Evolutionary conservation across 1,284 basidiomycete genomes (phyloP).

Genomic region (Ganoderma lingzhi): DNA sequence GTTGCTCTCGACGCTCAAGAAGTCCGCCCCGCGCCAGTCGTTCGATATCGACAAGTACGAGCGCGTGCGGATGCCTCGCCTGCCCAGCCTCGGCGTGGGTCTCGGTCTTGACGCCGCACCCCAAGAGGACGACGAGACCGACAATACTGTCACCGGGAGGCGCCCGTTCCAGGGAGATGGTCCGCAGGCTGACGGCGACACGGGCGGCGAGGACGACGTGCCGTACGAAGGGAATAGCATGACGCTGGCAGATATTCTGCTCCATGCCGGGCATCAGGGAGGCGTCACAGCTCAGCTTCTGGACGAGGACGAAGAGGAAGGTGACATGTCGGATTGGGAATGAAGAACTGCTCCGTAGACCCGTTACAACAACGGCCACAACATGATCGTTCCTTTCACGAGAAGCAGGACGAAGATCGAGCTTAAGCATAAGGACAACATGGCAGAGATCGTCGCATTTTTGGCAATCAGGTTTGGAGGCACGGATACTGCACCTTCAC

Average conservation of each 20-base stretch:
- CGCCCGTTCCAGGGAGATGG: background rate
- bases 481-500: background rate
- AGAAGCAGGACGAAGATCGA: background rate
- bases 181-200: background rate
- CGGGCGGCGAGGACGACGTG: constrained; percentile 22
- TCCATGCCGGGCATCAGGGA: constrained; percentile 33
- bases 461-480: background rate
- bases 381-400: background rate
- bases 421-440: background rate
- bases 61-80: constrained; percentile 23
- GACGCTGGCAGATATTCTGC: constrained; percentile 38
- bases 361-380: background rate
- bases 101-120: constrained; percentile 14
- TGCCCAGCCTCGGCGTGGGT: constrained; percentile 18
- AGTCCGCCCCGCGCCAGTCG: constrained; percentile 30
- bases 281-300: constrained; percentile 28
- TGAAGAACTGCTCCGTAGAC: constrained; percentile 2
- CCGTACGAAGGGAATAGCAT: constrained; percentile 38
- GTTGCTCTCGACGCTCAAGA: constrained; percentile 35
- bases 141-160: background rate
- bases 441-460: background rate
- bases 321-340: constrained; percentile 36
- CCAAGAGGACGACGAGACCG: constrained; percentile 18
- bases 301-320: constrained; percentile 30
- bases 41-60: constrained; percentile 37